Percentiles rank a stretch among this genome's conserved stretches.
Evolutionary conservation across 352 stramenopile species (phyloP).

Genomic region (Phytophthora europaea): DNA sequence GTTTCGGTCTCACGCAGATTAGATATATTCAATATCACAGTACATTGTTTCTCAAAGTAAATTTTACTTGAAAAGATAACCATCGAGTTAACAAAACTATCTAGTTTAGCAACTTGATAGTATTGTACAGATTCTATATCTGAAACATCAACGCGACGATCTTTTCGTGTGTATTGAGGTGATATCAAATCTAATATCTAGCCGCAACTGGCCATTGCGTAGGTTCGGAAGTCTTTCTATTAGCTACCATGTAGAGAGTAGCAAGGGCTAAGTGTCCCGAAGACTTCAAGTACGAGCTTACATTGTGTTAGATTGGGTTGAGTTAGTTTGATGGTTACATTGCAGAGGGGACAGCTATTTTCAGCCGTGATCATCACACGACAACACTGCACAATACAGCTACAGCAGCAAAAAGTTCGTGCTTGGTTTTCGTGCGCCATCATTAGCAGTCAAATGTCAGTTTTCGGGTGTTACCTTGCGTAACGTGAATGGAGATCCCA

Average conservation of each 20-base stretch:
- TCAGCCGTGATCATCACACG: not conserved
- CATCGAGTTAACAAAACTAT: too few species aligned
- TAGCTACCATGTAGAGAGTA: slow-evolving; percentile 3
- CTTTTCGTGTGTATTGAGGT: slow-evolving; percentile 12
- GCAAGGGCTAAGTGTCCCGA: slow-evolving; percentile 1
- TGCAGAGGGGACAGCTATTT: not conserved
- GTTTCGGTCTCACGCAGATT: too few species aligned
- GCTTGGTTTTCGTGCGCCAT: not conserved
- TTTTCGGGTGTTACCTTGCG: too few species aligned
- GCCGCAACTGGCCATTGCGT: not conserved
- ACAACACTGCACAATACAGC: not conserved
- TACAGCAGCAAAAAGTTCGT: not conserved
- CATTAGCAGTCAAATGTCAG: too few species aligned
- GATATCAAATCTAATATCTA: slow-evolving; percentile 8
- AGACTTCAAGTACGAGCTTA: not conserved
- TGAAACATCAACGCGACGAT: too few species aligned
- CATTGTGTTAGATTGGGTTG: too few species aligned
- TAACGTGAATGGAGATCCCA: not conserved
- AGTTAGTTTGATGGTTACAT: not conserved
- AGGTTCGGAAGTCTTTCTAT: not conserved
- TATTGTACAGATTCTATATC: too few species aligned
- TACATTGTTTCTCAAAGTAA: too few species aligned
- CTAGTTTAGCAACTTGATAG: too few species aligned
- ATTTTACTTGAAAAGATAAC: too few species aligned
- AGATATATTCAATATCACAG: too few species aligned